Conservation (phyloP, 2,329 filamentous ascomycete genomes). For the Dactylellina sp. region DNA sequence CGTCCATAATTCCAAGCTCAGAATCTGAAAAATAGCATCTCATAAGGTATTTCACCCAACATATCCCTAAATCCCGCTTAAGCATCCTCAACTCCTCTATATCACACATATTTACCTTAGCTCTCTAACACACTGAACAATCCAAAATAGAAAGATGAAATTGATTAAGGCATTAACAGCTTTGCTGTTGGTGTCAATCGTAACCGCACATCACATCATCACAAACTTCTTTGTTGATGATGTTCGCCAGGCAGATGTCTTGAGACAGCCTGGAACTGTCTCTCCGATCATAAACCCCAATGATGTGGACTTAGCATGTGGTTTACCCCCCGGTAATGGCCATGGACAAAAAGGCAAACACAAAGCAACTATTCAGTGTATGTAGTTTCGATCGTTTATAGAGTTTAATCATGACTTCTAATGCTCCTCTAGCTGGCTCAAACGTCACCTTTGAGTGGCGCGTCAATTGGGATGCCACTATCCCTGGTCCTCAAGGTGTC, state of each 20-base stretch:
- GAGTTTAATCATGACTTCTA: neutral
- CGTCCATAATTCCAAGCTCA: no score
- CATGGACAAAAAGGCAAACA: slow-evolving; percentile 26
- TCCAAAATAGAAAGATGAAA: slow-evolving; percentile 14
- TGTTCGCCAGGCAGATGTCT: slow-evolving; percentile 29
- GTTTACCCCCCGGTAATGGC: slow-evolving; percentile 18
- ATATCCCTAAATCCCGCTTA: no score
- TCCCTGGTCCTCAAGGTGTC: slow-evolving; percentile 38
- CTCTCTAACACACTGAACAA: no score
- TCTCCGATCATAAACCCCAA: slow-evolving; percentile 29
- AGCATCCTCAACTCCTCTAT: no score
- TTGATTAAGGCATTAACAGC: neutral
- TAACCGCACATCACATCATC: slow-evolving; percentile 37
- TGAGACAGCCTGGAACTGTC: slow-evolving; percentile 47
- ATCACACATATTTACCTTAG: no score
- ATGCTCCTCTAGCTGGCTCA: slow-evolving; percentile 29
- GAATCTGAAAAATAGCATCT: no score
- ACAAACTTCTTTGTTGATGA: slow-evolving; percentile 34
- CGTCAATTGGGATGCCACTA: slow-evolving; percentile 32
- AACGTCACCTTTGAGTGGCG: slow-evolving; percentile 52
- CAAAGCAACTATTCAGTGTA: slow-evolving; percentile 28
- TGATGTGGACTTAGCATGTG: slow-evolving; percentile 26
- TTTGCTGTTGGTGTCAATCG: neutral
- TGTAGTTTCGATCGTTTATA: slow-evolving; percentile 1
- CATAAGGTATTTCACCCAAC: no score